Evolutionary conservation across 2,329 filamentous ascomycete genomes (phyloP), one percentile per base, ranked within the genome.

Genomic region (Sordariomycetes sp.): DNA sequence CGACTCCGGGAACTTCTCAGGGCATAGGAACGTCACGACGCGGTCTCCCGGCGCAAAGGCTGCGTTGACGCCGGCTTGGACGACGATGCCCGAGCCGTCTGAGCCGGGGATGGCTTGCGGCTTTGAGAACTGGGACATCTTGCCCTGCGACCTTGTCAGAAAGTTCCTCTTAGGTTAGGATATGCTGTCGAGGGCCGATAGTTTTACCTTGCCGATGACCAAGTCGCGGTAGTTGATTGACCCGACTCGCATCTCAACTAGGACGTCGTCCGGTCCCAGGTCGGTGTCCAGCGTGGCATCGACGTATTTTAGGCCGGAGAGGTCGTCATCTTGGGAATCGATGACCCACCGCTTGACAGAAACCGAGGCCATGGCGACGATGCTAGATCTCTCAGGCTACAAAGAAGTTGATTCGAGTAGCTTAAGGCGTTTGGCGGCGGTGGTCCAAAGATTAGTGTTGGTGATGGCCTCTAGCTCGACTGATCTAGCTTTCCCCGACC

Each of bases 181-280:
- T n/a, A n/a, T n/a, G n/a, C n/a, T n/a, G n/a, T n/a, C n/a, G 5
- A 17, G 4, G 28, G 25, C 45, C 1, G 15, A n/a, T 34, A 22
- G 48, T 59, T 66, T 55, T 35, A 63, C 65, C 3, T 34, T 48
- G 0, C 72, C 69, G 55, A 78, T 76, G 17, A 70, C 67, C 10
- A 78, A 62, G 35, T 78, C 76, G 25, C 76, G 69, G 59, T 76
- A 77, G 60, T 78, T 78, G 55, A 79, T 64, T 13, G 74, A 74
- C 0, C 72, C 75, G 3, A 71, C 75, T n/a, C 73, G 64, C 1
- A 78, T 70, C 65, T 82, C 80, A 62, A 86, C 79, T 4, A 86
- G 70, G 4, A 85, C 80, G 53, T 85, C 80, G 56, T 77, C 74
- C 52, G 82, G 75, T 2, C 77, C 80, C 1, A 83, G 62, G 57